Evolutionary conservation across 2,329 filamentous ascomycete genomes (phyloP).

Genomic region (Parastagonospora avenae): DNA sequence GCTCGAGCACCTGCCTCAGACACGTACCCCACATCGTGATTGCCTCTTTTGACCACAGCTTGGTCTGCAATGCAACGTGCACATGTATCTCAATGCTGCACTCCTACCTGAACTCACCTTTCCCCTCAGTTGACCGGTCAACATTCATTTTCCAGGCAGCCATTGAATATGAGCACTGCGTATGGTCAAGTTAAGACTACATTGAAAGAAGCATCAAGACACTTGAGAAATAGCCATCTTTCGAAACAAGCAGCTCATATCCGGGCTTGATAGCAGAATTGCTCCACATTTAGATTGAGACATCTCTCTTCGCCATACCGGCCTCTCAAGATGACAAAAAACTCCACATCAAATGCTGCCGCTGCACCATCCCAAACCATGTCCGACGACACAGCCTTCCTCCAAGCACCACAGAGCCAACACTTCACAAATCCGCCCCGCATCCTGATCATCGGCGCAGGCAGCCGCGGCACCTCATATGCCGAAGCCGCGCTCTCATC

Average conservation of each 20-base stretch:
- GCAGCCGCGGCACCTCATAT: constrained; percentile 46
- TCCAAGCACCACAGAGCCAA: constrained; percentile 21
- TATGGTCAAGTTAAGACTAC: neutral
- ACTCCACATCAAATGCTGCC: neutral
- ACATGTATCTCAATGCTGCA: constrained; percentile 17
- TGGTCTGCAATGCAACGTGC: constrained; percentile 29
- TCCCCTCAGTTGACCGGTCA: constrained; percentile 6
- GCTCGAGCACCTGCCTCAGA: constrained; percentile 6
- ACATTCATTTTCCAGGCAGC: constrained; percentile 4
- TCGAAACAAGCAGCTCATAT: neutral
- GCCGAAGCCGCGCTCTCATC: constrained; percentile 24
- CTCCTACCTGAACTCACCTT: constrained; percentile 11
- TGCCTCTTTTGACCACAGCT: constrained; percentile 1
- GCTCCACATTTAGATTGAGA: too few relatives aligned
- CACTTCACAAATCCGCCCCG: constrained; percentile 31
- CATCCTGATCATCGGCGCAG: constrained; percentile 47
- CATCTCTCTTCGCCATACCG: too few relatives aligned
- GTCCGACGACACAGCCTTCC: constrained; percentile 9
- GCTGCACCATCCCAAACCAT: neutral
- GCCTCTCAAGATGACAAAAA: neutral
- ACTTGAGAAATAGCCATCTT: neutral
- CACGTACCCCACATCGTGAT: constrained; percentile 17
- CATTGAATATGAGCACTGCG: neutral
- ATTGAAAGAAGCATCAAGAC: too few relatives aligned
- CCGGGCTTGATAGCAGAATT: too few relatives aligned